Evolutionary conservation across 1,284 basidiomycete genomes (phyloP).

Genomic region (Cryptococcus maquisensis): DNA sequence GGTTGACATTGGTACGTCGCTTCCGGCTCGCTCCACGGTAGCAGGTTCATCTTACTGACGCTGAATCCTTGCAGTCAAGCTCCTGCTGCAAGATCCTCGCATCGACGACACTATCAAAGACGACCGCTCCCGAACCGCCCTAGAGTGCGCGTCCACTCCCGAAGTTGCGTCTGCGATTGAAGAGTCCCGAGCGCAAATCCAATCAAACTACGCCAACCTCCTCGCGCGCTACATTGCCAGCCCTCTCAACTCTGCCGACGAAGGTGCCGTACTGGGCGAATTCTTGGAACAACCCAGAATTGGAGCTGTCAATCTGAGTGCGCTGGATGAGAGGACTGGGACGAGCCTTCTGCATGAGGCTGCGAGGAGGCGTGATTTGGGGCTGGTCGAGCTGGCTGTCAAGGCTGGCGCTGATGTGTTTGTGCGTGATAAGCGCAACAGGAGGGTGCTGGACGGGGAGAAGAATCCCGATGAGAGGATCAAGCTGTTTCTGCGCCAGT

Average conservation of each 20-base stretch:
- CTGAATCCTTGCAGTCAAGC: conserved; percentile 48
- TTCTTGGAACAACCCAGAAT: conserved; percentile 55
- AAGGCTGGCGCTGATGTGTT: conserved; percentile 87
- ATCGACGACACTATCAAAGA: conserved; percentile 80
- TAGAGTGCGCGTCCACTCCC: conserved; percentile 64
- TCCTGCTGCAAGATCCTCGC: conserved; percentile 69
- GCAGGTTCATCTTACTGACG: conserved; percentile 4
- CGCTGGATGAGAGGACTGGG: conserved; percentile 69
- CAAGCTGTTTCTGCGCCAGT: conserved; percentile 76
- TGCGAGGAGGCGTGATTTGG: conserved; percentile 70
- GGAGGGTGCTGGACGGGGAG: conserved; percentile 66
- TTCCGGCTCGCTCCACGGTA: conserved; percentile 10
- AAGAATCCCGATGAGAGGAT: conserved; percentile 65
- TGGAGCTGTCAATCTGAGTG: conserved; percentile 46
- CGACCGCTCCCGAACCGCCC: conserved; percentile 62
- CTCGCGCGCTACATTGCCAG: conserved; percentile 71
- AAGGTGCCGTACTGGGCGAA: conserved; percentile 42
- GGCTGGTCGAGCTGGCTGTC: conserved; percentile 76
- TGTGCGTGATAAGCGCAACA: conserved; percentile 73
- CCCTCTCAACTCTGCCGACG: conserved; percentile 46
- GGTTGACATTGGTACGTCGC: conserved; percentile 59
- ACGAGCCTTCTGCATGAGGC: conserved; percentile 83
- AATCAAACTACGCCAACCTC: conserved; percentile 68
- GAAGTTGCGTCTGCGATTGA: conserved; percentile 68
- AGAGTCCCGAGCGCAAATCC: conserved; percentile 75